Conservation (phyloP, 257 asterid species). For the Solanum habrochaites region DNA sequence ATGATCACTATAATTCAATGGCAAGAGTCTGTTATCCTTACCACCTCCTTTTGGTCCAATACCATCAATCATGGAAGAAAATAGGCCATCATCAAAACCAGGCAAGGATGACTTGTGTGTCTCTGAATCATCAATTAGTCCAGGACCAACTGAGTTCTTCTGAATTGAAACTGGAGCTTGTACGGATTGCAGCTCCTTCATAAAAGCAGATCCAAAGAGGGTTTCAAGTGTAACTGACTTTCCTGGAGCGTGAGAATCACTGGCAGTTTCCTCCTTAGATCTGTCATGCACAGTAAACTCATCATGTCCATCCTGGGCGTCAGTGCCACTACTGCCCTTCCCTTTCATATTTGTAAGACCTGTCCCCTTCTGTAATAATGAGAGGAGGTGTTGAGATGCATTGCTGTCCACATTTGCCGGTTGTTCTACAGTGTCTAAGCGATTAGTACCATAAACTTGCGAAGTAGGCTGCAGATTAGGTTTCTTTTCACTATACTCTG, state of each 20-base stretch:
- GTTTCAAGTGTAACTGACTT: slow-evolving; percentile 59
- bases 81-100: slow-evolving; percentile 15
- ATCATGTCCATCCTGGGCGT: slow-evolving; percentile 9
- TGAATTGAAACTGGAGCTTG: slow-evolving; percentile 76
- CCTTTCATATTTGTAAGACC: slow-evolving; percentile 6
- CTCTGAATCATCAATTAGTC: slow-evolving; percentile 24
- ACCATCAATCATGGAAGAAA: slow-evolving; percentile 20
- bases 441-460: slow-evolving; percentile 15
- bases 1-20: slow-evolving; percentile 24
- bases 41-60: slow-evolving; percentile 14
- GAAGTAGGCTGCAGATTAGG: slow-evolving; percentile 14
- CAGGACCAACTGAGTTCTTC: slow-evolving; percentile 36
- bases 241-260: slow-evolving; percentile 20
- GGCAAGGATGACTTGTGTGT: slow-evolving; percentile 20
- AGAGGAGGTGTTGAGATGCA: slow-evolving; percentile 70
- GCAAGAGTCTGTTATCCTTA: slow-evolving; percentile 14
- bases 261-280: background rate
- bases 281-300: background rate
- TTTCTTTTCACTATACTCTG: slow-evolving; percentile 45
- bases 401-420: slow-evolving; percentile 25
- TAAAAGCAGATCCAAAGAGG: slow-evolving; percentile 84
- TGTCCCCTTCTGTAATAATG: slow-evolving; percentile 57
- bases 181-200: slow-evolving; percentile 71
- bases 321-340: slow-evolving; percentile 7
- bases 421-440: slow-evolving; percentile 19